Evolutionary conservation across 768 basidiomycete species (phyloP), one percentile per base, ranked within the genome.

Genomic region (Pisolithus albus): DNA sequence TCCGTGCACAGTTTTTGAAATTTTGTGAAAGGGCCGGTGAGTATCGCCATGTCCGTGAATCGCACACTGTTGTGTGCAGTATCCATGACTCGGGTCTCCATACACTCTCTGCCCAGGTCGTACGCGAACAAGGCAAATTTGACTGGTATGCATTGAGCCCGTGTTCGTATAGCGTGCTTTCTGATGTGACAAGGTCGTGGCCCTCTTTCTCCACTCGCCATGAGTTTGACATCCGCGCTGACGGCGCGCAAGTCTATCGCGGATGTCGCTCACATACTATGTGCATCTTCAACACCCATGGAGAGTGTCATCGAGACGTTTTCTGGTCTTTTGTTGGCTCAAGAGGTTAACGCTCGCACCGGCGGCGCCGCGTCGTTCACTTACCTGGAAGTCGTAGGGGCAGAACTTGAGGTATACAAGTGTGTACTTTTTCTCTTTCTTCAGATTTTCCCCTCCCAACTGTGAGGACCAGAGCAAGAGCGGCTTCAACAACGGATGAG

Each of bases 261-360:
- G 9, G 88, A 90, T 59, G 65, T 88, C 34, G 71, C 76, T 19
- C 83, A 84, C 59, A 56, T 72, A 23, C 70, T 90, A 30, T 71
- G 80, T 7, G 62, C 66, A 26, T 68, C 75, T 16, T 62, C 73
- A 2, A 63, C 72, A 5, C 57, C 78, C 0, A 56, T 75, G 30
- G 59, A 72, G 15, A 71, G 74, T n/a, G 68, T 78, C 7, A 66
- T 72, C 39, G 72, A 76, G 36, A 70, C 75, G 9, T 56, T 90
- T 36, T 73, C 66, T 55, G 73, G 75, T 28, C 64, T 75, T 3
- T 70, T 82, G 55, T 56, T 65, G 4, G 63, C 76, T 5, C 66
- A 84, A 32, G 81, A 82, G 49, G 63, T 48, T 36, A 66, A 63
- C 18, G 58, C 72, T 42, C 64, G 72, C n/a, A 66, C 66, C 47